Base-by-base conservation (phyloP, 805 yeast species). In the Candida sphagnicola region DNA sequence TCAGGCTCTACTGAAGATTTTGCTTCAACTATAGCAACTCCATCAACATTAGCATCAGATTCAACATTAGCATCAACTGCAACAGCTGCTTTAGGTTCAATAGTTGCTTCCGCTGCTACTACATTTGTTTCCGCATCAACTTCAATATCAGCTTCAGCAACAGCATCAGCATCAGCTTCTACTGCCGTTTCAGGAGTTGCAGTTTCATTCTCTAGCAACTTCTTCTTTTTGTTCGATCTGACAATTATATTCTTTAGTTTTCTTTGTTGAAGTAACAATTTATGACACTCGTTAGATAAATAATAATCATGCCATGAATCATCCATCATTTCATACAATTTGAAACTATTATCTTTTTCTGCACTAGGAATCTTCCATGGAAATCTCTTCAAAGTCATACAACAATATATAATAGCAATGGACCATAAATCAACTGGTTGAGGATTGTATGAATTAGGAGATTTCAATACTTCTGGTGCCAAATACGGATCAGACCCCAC, bases 381-480 rank as follows among this genome's bases (percentile, higher is more conserved):
- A 64, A 89, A 89, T 64, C 88, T 85, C 56, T 87, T 83, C 58
- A 89, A 70, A 42, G 86, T 77, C 96, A 89, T 88, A 67, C 96
- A 89, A 49, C 95, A 86, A 61, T 85, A 85, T 35, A 89, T 85
- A 43, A 89, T 87, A 6, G 95, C 96, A 24, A 80, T 80, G 5
- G 95, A 85, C 97, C 97, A 89, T 33, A 89, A 78, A 65, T 89
- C 97, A 5, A 89, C 95, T 1, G 96, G 95, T 47, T 95, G 74
- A 12, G 96, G 96, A 57, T 86, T 95, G 54, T 89, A 89, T 18
- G 57, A 49, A 38, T 51, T 53, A 4, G 61, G 51, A 45, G 82
- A 82, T 48, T 78, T 70, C 57, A 85, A 83, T 8, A 87, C 95
- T 59, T 89, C 97, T 1, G 97, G 97, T 1, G 96, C 95, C 51